These are phyloP conservation scores for Tritrichomonas foetus DNA, from an alignment of 208 protist genomes.

Conservation along the genomic window DNA sequence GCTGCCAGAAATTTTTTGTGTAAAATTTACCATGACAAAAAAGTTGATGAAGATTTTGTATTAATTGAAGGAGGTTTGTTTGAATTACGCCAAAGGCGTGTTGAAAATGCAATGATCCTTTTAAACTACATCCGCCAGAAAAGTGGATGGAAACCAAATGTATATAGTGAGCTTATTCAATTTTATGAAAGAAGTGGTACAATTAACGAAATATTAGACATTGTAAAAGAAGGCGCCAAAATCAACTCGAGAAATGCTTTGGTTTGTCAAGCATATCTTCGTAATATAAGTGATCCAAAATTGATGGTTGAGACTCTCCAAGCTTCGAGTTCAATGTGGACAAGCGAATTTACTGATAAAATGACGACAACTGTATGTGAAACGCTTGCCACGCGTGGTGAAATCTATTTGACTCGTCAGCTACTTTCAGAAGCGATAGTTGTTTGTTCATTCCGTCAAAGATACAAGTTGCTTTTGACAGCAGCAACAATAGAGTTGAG, in stretches of 20 bases:
- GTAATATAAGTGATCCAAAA: not conserved
- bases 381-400: not conserved
- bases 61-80: not conserved
- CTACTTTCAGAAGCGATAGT: not conserved
- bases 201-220: not conserved
- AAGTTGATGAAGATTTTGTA: not conserved
- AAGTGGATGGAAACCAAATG: not conserved
- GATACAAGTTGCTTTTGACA: not conserved
- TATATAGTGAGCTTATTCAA: not conserved
- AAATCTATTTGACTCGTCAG: not conserved
- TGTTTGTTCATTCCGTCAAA: not conserved
- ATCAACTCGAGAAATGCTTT: not conserved
- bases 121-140: not conserved
- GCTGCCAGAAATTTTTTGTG: not conserved
- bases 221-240: not conserved
- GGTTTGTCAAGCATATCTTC: not conserved
- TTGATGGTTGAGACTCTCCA: not conserved
- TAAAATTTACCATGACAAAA: not conserved
- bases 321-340: not conserved
- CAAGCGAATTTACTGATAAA: not conserved
- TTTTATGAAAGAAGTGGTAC: not conserved
- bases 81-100: not conserved
- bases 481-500: not conserved
- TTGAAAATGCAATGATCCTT: not conserved
- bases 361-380: not conserved